These are phyloP conservation scores for Canavalia gladiata DNA, from an alignment of 306 rosid species.

Conservation along the genomic window DNA sequence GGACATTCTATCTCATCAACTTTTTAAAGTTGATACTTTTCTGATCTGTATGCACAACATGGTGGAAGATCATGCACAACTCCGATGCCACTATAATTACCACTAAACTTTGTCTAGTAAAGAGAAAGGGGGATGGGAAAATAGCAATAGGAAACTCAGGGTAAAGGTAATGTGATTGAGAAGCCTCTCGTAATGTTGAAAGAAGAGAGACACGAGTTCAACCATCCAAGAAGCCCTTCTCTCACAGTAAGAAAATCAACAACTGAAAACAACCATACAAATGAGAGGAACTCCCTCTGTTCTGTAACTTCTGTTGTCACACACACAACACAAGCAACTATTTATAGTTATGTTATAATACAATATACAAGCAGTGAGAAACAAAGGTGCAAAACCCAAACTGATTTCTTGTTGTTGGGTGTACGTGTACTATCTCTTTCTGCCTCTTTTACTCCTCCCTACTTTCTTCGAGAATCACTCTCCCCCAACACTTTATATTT, in stretches of 20 bases:
- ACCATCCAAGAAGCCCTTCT: slow-evolving; percentile 73
- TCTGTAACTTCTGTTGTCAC: no score
- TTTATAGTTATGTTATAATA: neutral
- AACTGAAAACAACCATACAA: slow-evolving; percentile 4
- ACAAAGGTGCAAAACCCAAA: slow-evolving; percentile 25
- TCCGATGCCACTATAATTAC: slow-evolving; percentile 6
- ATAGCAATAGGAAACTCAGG: slow-evolving; percentile 57
- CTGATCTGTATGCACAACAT: slow-evolving; percentile 58
- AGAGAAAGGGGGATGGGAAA: neutral
- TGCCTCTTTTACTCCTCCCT: slow-evolving; percentile 6
- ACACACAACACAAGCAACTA: slow-evolving; percentile 18
- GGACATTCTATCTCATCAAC: slow-evolving; percentile 54
- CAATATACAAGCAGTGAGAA: neutral
- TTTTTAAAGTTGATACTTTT: slow-evolving; percentile 67
- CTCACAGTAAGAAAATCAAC: slow-evolving; percentile 46
- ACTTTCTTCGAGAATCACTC: slow-evolving; percentile 7
- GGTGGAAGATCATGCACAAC: slow-evolving; percentile 11
- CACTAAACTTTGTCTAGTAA: neutral
- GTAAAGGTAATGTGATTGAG: slow-evolving; percentile 74
- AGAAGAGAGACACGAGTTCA: slow-evolving; percentile 83
- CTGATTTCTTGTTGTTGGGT: neutral
- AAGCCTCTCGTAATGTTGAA: slow-evolving; percentile 81
- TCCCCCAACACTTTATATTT: neutral
- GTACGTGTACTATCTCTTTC: slow-evolving; percentile 11
- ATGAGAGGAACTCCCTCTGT: no score